Evolutionary conservation across 768 basidiomycete genomes (phyloP).

Genomic region (Lactifluus hygrophoroides): DNA sequence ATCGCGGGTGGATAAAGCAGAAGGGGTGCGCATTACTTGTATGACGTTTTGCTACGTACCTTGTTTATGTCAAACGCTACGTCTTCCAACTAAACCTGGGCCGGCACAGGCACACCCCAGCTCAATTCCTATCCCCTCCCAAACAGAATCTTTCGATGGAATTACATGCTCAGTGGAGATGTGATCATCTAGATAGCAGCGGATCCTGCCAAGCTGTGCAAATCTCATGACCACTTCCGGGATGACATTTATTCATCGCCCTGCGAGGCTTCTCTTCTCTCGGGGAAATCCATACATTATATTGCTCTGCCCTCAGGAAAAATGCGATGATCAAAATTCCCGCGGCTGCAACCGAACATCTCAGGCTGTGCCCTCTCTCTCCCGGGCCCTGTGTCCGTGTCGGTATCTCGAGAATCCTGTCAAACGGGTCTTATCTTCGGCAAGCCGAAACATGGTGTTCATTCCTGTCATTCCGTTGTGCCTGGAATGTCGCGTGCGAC

Average conservation of each 20-base stretch:
- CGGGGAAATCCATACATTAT: not conserved
- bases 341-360: too few relatives aligned
- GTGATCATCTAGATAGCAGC: not conserved
- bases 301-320: too few relatives aligned
- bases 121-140: not conserved
- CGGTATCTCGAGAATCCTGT: too few relatives aligned
- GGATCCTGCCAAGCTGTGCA: not conserved
- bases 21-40: too few relatives aligned
- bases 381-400: too few relatives aligned
- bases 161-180: not conserved
- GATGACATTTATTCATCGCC: not conserved
- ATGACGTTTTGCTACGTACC: not conserved
- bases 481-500: too few relatives aligned
- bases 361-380: too few relatives aligned
- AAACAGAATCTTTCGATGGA: not conserved
- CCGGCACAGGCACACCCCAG: not conserved
- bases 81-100: too few relatives aligned
- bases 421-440: too few relatives aligned
- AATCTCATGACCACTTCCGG: not conserved
- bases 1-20: not conserved
- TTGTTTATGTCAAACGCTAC: too few relatives aligned
- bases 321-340: not conserved
- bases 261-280: not conserved
- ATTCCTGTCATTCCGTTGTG: too few relatives aligned
- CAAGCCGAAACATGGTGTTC: too few relatives aligned